Percentiles rank a stretch among this genome's conserved stretches.
Conservation (phyloP, 345 rosid species). For the Cochlearia excelsa region DNA sequence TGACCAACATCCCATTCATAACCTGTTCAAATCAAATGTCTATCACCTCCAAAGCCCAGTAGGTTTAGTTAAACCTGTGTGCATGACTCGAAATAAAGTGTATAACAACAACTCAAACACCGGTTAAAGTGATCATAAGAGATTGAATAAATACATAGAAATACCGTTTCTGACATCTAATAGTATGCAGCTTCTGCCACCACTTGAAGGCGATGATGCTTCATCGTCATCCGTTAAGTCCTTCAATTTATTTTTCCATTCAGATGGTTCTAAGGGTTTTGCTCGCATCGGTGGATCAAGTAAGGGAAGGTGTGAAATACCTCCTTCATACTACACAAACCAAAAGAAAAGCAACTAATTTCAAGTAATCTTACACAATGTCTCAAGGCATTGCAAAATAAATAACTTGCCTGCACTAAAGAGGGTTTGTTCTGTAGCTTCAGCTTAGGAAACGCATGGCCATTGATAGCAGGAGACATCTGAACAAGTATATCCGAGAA, state of each 20-base stretch:
- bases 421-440: conserved; percentile 85
- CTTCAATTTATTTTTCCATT: conserved; percentile 73
- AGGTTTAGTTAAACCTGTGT: conserved; percentile 1
- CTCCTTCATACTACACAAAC: conserved; percentile 67
- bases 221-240: conserved; percentile 33
- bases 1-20: conserved; percentile 99
- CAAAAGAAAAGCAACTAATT: conserved; percentile 1
- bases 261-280: conserved; percentile 67
- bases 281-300: conserved; percentile 73
- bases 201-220: conserved; percentile 29
- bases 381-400: conserved; percentile 4
- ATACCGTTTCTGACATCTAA: conserved; percentile 92
- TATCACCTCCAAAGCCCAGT: conserved; percentile 15
- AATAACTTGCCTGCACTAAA: conserved; percentile 72
- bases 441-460: conserved; percentile 86
- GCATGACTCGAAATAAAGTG: conserved; percentile 1
- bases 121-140: neutral
- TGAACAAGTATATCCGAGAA: conserved; percentile 78
- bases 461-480: conserved; percentile 68
- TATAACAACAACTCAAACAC: neutral
- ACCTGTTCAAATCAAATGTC: conserved; percentile 47
- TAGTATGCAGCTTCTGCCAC: conserved; percentile 45
- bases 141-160: neutral
- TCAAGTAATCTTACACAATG: conserved; percentile 10
- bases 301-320: conserved; percentile 76